Base-by-base conservation (phyloP, 129 eudicot genomes). In the Apium graveolens region DNA sequence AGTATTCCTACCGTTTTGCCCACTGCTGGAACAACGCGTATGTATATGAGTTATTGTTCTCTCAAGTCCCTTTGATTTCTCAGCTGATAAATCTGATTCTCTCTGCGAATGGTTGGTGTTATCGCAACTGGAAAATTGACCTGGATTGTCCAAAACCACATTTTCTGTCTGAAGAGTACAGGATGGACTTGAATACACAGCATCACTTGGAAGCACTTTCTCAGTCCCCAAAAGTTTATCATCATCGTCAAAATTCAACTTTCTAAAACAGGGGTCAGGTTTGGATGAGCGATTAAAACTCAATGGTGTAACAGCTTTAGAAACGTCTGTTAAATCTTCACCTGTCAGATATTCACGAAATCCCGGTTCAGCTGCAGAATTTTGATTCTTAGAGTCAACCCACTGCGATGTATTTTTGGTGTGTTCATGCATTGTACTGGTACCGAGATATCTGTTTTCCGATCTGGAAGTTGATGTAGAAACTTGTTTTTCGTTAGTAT, bases 1-100 rank as follows among this genome's bases (percentile, higher is more conserved):
- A 78, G 86, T 63, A 77, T 42, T 53, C 72, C 43, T 79, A 31
- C 71, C 29, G 21, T 80, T 46, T 14, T 32, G 35, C 68, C 63
- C 81, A 75, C 72, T 49, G 11, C 77, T 43, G 45, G 26, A 55
- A 21, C 75, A 41, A 20, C 17, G 73, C 38, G 63, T 55, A 26
- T 73, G 81, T 48, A 71, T 32, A 31, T 27, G 29, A 55, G 78
- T 32, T 29, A 37, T 43, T 21, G 53, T 37, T 75, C 63, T 20
- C 75, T 73, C 74, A 3, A 49, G 38, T 57, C 43, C 39, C 78
- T 74, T 76, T 5, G 71, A 18, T 49, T 79, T 60, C 51, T 78
- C 71, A 70, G 35, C 57, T 3, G 82, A 51, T 18, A 76, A 69
- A 55, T 73, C 62, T 11, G 76, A 39, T 8, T 46, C 55, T 57